Evolutionary conservation across 2,329 filamentous ascomycete species (phyloP).

Genomic region (Graphilbum sp.): DNA sequence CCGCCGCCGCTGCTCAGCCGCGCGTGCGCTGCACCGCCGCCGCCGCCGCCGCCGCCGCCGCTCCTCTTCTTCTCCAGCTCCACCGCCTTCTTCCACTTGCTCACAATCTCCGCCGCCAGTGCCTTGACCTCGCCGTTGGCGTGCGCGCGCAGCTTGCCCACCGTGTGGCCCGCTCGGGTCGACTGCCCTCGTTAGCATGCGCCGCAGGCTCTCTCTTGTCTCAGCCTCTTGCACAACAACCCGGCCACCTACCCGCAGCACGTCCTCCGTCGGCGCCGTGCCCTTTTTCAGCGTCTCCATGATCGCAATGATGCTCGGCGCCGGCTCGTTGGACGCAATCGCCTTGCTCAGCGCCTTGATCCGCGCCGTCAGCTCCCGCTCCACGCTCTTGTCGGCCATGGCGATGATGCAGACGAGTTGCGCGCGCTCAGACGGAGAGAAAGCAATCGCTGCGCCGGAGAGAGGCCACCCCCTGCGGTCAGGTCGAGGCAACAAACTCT

Average conservation of each 20-base stretch:
- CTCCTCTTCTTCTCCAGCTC: conserved; percentile 40
- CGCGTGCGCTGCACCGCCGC: too few relatives aligned
- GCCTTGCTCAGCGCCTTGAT: conserved; percentile 72
- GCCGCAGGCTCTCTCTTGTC: neutral
- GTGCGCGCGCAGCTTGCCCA: conserved; percentile 67
- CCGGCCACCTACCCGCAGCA: conserved; percentile 61
- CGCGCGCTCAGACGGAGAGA: too few relatives aligned
- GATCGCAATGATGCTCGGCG: conserved; percentile 54
- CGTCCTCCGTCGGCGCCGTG: conserved; percentile 71
- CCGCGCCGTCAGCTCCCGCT: conserved; percentile 62
- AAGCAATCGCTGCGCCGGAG: too few relatives aligned
- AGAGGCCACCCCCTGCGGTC: too few relatives aligned
- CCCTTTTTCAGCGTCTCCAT: conserved; percentile 67
- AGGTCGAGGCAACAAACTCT: too few relatives aligned
- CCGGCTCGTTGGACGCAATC: conserved; percentile 54
- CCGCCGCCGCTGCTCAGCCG: conserved; percentile 19
- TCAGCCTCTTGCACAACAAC: too few relatives aligned
- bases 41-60: conserved; percentile 5
- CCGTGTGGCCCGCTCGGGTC: conserved; percentile 79
- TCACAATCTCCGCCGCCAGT: conserved; percentile 66
- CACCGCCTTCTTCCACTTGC: conserved; percentile 72
- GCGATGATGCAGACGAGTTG: neutral
- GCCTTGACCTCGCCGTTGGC: conserved; percentile 66
- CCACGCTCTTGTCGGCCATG: conserved; percentile 27
- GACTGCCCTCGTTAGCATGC: conserved; percentile 27